These are phyloP conservation scores for Selaginella moellendorffii DNA, from an alignment of 75 land plant species.

Conservation along the genomic window DNA sequence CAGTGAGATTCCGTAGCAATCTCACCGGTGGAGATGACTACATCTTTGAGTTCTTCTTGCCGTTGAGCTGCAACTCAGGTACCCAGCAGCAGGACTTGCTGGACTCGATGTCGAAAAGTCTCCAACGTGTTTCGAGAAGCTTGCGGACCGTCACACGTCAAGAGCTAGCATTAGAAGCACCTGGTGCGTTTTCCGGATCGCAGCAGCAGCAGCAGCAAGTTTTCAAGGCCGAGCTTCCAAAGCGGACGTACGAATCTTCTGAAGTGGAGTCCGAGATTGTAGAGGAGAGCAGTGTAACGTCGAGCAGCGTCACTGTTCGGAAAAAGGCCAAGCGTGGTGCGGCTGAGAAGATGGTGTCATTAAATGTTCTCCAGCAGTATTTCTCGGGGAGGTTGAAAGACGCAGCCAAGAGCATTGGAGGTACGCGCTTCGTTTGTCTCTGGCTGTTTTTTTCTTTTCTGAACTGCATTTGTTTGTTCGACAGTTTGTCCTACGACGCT, in stretches of 20 bases:
- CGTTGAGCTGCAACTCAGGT: slow-evolving; percentile 19
- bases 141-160: slow-evolving; percentile 59
- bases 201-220: no score
- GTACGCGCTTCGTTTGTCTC: slow-evolving; percentile 14
- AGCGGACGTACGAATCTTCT: no score
- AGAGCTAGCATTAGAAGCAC: slow-evolving; percentile 28
- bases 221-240: no score
- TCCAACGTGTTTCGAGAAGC: slow-evolving; percentile 64
- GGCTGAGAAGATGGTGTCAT: slow-evolving; percentile 63
- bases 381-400: slow-evolving; percentile 52
- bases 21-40: slow-evolving; percentile 13
- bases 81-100: slow-evolving; percentile 55
- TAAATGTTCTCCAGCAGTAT: slow-evolving; percentile 47
- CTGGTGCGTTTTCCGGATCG: no score
- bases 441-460: not conserved
- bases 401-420: slow-evolving; percentile 56
- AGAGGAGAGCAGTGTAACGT: not conserved
- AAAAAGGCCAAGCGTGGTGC: slow-evolving; percentile 48
- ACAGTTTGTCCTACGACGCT: slow-evolving; percentile 70
- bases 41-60: slow-evolving; percentile 16
- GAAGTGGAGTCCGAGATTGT: not conserved
- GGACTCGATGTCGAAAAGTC: slow-evolving; percentile 57
- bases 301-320: not conserved
- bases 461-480: not conserved
- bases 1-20: slow-evolving; percentile 13